Evolutionary conservation across 352 stramenopile genomes (phyloP).

Genomic region (Globisporangium cystogenes): DNA sequence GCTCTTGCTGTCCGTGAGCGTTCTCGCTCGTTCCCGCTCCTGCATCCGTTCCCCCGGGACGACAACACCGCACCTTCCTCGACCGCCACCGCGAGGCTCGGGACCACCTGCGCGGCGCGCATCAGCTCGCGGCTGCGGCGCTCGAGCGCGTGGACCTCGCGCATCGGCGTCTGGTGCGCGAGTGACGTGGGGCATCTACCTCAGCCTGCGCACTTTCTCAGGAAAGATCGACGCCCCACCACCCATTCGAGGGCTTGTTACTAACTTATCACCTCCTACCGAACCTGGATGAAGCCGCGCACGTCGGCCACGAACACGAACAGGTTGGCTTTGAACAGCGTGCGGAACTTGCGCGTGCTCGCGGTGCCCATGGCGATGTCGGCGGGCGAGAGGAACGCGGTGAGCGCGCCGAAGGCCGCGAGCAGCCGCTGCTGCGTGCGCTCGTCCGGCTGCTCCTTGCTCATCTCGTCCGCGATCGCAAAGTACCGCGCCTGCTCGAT

Average conservation of each 20-base stretch:
- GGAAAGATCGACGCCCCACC: too few relatives aligned
- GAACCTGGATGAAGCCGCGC: slow-evolving; percentile 79
- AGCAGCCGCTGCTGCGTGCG: slow-evolving; percentile 46
- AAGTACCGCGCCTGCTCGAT: slow-evolving; percentile 73
- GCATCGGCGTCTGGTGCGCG: slow-evolving; percentile 4
- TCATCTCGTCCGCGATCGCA: slow-evolving; percentile 58
- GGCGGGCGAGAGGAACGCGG: slow-evolving; percentile 50
- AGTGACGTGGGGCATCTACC: not conserved
- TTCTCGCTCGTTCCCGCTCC: too few relatives aligned
- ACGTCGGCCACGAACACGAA: slow-evolving; percentile 80
- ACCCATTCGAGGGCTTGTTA: too few relatives aligned
- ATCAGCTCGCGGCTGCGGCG: slow-evolving; percentile 36
- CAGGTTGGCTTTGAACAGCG: slow-evolving; percentile 76
- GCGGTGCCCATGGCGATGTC: slow-evolving; percentile 57
- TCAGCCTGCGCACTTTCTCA: not conserved
- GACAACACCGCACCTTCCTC: slow-evolving; percentile 46
- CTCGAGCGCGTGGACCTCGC: slow-evolving; percentile 24
- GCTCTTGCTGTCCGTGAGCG: not conserved
- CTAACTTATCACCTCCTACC: slow-evolving; percentile 21
- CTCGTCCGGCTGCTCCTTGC: slow-evolving; percentile 40
- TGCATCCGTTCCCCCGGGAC: not conserved
- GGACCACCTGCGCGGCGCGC: slow-evolving; percentile 52
- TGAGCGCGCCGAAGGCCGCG: slow-evolving; percentile 58
- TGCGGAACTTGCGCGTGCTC: slow-evolving; percentile 62
- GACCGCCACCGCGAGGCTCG: slow-evolving; percentile 47